phyloP scores from a whole-genome alignment of 257 asterid genomes.

The Eucommia ulmoides region DNA sequence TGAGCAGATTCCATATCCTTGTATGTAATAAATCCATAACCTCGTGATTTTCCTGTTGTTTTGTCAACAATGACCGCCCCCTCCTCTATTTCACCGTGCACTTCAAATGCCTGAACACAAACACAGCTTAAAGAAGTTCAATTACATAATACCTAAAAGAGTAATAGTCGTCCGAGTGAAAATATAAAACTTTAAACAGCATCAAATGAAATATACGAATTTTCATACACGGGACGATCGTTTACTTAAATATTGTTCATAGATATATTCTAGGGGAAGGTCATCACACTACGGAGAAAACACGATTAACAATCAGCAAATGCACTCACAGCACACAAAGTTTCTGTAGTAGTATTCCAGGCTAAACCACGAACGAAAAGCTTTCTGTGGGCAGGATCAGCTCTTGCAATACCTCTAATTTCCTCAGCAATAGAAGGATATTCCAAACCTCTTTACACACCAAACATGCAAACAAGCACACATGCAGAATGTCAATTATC shows the following conservation, averaged over 20 bases:
- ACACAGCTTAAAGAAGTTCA: not conserved
- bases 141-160: no score
- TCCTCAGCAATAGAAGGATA: slow-evolving; percentile 89
- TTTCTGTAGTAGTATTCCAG: slow-evolving; percentile 87
- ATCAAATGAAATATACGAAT: no score
- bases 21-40: slow-evolving; percentile 69
- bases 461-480: slow-evolving; percentile 94
- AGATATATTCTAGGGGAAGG: no score
- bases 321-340: slow-evolving; percentile 96
- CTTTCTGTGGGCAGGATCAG: slow-evolving; percentile 97
- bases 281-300: slow-evolving; percentile 21
- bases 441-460: slow-evolving; percentile 82
- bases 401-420: slow-evolving; percentile 86
- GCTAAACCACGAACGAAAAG: slow-evolving; percentile 97
- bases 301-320: slow-evolving; percentile 41
- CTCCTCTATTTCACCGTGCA: slow-evolving; percentile 82
- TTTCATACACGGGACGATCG: no score
- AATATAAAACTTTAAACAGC: no score
- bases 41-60: slow-evolving; percentile 62
- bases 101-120: slow-evolving; percentile 55
- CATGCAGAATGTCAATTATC: slow-evolving; percentile 65
- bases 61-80: slow-evolving; percentile 71
- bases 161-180: no score
- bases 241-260: no score
- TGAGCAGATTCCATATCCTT: slow-evolving; percentile 74